phyloP scores from a whole-genome alignment of 164 flowering plant species.

The Echeveria elegans region DNA sequence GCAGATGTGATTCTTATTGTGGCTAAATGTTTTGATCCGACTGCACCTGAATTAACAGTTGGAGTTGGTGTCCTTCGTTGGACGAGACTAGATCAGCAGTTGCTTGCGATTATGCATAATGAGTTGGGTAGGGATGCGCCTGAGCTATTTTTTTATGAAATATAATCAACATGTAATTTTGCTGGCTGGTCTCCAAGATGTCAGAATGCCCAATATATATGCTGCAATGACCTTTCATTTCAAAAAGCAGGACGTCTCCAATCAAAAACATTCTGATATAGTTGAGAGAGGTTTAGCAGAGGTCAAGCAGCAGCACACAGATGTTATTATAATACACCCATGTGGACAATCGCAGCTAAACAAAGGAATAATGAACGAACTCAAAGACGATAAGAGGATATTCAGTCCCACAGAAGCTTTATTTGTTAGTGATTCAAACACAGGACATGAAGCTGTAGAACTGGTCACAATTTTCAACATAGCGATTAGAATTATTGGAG shows the following conservation, averaged over 20 bases:
- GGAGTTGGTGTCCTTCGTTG: constrained; percentile 84
- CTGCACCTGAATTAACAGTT: constrained; percentile 83
- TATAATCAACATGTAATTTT: constrained; percentile 75
- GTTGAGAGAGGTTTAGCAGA: constrained; percentile 57
- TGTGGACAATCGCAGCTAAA: constrained; percentile 99
- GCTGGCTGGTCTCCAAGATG: constrained; percentile 97
- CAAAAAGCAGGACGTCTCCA: constrained; percentile 85
- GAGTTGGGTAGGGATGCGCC: constrained; percentile 97
- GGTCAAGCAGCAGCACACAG: constrained; percentile 65
- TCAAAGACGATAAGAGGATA: constrained; percentile 78
- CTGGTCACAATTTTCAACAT: constrained; percentile 89
- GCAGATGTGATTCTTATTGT: constrained; percentile 98
- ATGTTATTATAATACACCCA: constrained; percentile 93
- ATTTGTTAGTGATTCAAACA: constrained; percentile 99
- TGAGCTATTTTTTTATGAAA: constrained; percentile 76
- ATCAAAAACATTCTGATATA: background rate
- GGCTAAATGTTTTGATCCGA: constrained; percentile 84
- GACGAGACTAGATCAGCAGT: constrained; percentile 89
- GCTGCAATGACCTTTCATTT: constrained; percentile 85
- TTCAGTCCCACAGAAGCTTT: constrained; percentile 85
- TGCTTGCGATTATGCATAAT: constrained; percentile 81
- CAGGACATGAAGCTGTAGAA: constrained; percentile 98
- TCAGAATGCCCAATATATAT: constrained; percentile 94
- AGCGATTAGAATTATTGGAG: constrained; percentile 95
- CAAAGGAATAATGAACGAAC: constrained; percentile 93